Evolutionary conservation across 805 yeast species (phyloP).

Genomic region (Barnettozyma wickerhamii): DNA sequence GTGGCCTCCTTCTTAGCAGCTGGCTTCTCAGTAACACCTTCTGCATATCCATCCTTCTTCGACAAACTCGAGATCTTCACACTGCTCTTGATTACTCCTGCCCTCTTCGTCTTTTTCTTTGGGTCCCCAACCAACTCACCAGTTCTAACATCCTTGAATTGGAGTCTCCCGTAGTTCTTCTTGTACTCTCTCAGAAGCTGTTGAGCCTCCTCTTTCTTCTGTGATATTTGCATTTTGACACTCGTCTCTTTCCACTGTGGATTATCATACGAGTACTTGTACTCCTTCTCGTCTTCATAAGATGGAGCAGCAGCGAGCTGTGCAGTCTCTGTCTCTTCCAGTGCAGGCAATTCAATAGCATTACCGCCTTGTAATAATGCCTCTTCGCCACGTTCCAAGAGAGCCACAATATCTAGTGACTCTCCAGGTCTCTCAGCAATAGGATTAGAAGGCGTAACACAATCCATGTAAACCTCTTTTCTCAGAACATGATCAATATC

Average conservation of each 20-base stretch:
- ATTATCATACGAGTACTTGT: slow-evolving; percentile 11
- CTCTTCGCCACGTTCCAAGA: slow-evolving; percentile 40
- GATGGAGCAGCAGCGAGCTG: background rate
- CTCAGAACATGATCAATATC: slow-evolving; percentile 86
- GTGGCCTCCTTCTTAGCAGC: background rate
- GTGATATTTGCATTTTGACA: slow-evolving; percentile 14
- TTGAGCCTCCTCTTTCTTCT: slow-evolving; percentile 10
- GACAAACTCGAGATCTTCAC: background rate
- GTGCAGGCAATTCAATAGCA: slow-evolving; percentile 19
- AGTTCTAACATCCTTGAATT: slow-evolving; percentile 10
- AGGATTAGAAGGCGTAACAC: slow-evolving; percentile 87
- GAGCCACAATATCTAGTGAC: slow-evolving; percentile 52
- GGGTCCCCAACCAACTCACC: slow-evolving; percentile 8
- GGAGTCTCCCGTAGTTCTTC: slow-evolving; percentile 10
- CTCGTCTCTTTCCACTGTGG: slow-evolving; percentile 11
- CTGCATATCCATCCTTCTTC: background rate
- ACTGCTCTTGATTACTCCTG: background rate
- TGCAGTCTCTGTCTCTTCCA: background rate
- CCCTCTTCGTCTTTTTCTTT: background rate
- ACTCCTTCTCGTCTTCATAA: background rate
- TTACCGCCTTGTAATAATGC: slow-evolving; percentile 17
- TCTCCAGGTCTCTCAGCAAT: slow-evolving; percentile 73
- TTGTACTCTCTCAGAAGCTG: slow-evolving; percentile 8
- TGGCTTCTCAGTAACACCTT: background rate
- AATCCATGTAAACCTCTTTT: slow-evolving; percentile 89